Evolutionary conservation across 2,329 filamentous ascomycete genomes (phyloP).

Genomic region (Ceratocystis lukuohia): DNA sequence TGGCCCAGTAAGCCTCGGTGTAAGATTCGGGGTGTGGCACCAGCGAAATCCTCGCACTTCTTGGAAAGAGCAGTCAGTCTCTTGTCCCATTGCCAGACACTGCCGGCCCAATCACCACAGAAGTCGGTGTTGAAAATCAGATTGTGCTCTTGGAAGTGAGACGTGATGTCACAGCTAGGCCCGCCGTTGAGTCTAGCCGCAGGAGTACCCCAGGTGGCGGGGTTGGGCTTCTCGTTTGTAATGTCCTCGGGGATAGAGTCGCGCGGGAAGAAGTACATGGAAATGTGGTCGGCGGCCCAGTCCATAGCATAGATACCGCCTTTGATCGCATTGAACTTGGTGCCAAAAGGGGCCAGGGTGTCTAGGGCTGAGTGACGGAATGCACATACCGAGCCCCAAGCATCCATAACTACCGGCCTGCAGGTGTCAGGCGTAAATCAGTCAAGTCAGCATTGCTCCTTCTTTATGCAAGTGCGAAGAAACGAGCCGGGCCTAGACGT

Average conservation of each 20-base stretch:
- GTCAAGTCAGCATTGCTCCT: too few species aligned
- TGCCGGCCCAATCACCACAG: conserved; percentile 27
- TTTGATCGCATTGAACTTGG: conserved; percentile 54
- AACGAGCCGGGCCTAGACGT: too few species aligned
- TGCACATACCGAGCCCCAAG: too few species aligned
- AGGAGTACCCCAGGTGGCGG: conserved; percentile 53
- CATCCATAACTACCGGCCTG: too few species aligned
- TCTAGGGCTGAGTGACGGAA: too few species aligned
- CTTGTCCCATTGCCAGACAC: conserved; percentile 44
- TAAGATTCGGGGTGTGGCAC: conserved; percentile 57
- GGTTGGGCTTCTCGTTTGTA: conserved; percentile 44
- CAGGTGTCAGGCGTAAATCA: too few species aligned
- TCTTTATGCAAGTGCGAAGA: too few species aligned
- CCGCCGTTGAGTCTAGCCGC: conserved; percentile 52
- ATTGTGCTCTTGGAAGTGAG: conserved; percentile 56
- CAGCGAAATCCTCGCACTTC: conserved; percentile 44
- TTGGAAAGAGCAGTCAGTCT: conserved; percentile 54
- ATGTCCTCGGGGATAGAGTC: conserved; percentile 51
- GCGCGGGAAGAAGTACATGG: conserved; percentile 71
- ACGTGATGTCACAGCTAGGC: conserved; percentile 56
- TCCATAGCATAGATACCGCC: conserved; percentile 64
- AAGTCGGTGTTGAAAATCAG: conserved; percentile 75
- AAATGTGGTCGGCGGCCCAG: conserved; percentile 61
- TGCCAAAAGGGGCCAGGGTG: conserved; percentile 44
- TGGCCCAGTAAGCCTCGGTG: conserved; percentile 58